Conservation (phyloP, 1,284 basidiomycete genomes). For the Apiotrichum siamense region DNA sequence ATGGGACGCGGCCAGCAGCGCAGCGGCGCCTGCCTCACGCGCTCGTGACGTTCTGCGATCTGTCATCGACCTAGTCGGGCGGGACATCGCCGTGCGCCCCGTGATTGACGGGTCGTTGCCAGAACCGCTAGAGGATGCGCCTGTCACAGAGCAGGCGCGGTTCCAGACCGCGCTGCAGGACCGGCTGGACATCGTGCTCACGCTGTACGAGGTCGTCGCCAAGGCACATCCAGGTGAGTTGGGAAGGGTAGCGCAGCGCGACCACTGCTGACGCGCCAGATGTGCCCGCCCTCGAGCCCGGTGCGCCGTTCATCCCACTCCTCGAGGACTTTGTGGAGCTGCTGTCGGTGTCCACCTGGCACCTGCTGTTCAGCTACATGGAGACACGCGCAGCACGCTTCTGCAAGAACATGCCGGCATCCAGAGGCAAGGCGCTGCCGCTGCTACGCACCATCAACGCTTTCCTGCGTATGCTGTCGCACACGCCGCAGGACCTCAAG, state of each 20-base stretch:
- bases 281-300: slow-evolving; percentile 31
- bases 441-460: slow-evolving; percentile 40
- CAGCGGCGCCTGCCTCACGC: slow-evolving; percentile 1
- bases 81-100: slow-evolving; percentile 29
- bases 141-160: slow-evolving; percentile 13
- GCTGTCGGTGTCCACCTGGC: slow-evolving; percentile 36
- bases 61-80: slow-evolving; percentile 35
- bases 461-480: slow-evolving; percentile 36
- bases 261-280: slow-evolving; percentile 19
- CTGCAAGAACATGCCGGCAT: slow-evolving; percentile 41
- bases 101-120: slow-evolving; percentile 24
- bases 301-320: slow-evolving; percentile 39
- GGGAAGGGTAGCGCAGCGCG: background rate
- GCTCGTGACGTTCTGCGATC: slow-evolving; percentile 24
- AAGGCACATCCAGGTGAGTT: slow-evolving; percentile 17
- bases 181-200: slow-evolving; percentile 36
- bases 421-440: slow-evolving; percentile 41
- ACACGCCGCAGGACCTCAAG: slow-evolving; percentile 38
- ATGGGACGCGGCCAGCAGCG: background rate
- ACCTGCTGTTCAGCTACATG: slow-evolving; percentile 35
- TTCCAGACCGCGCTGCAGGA: slow-evolving; percentile 33
- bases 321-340: slow-evolving; percentile 43
- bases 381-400: slow-evolving; percentile 40
- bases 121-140: slow-evolving; percentile 19
- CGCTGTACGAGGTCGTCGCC: slow-evolving; percentile 34